Evolutionary conservation across 108 stramenopile genomes (phyloP).

Genomic region (Thalassiosira profunda): DNA sequence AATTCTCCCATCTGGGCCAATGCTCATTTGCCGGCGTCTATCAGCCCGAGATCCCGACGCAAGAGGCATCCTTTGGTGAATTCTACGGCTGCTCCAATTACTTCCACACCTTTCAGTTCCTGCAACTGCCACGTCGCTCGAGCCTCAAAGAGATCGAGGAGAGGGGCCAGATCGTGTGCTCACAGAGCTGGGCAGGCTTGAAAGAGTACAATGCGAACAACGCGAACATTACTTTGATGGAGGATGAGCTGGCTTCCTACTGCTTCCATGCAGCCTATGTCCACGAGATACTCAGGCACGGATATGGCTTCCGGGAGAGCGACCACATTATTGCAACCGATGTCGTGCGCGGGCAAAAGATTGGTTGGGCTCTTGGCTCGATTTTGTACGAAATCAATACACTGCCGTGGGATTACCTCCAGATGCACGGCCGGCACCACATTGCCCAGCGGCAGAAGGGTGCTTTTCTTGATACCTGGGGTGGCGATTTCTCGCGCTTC

Average conservation of each 20-base stretch:
- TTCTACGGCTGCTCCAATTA: conserved; percentile 86
- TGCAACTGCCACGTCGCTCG: conserved; percentile 52
- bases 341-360: conserved; percentile 79
- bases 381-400: conserved; percentile 95
- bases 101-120: conserved; percentile 61
- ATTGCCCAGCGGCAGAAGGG: conserved; percentile 2
- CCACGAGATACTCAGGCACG: conserved; percentile 67
- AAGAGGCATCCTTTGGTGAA: conserved; percentile 48
- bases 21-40: conserved; percentile 95
- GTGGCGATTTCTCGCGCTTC: conserved; percentile 12
- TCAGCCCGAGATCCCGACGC: conserved; percentile 84
- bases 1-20: conserved; percentile 86
- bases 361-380: conserved; percentile 90
- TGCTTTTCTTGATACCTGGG: conserved; percentile 12
- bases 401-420: conserved; percentile 42
- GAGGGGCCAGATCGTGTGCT: conserved; percentile 63
- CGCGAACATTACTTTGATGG: not conserved
- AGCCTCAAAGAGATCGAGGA: conserved; percentile 47
- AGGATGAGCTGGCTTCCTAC: conserved; percentile 58
- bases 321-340: conserved; percentile 77
- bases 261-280: conserved; percentile 87
- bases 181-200: conserved; percentile 52
- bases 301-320: conserved; percentile 74
- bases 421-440: conserved; percentile 23
- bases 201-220: conserved; percentile 54